Conservation (phyloP, 345 rosid species). For the Citrus sinensis region DVS_A1.0 CM039164.1:28216501-28217000, state of each 20-base stretch:
- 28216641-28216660: slow-evolving; percentile 85
- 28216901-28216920: slow-evolving; percentile 94
- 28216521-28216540: slow-evolving; percentile 90
- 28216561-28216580: slow-evolving; percentile 98
- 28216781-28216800: slow-evolving; percentile 88
- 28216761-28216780: slow-evolving; percentile 81
- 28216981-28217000: slow-evolving; percentile 99
- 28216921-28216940: slow-evolving; percentile 84
- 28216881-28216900: slow-evolving; percentile 94
- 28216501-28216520: slow-evolving; percentile 98
- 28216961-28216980: slow-evolving; percentile 97
- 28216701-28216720: slow-evolving; percentile 86
- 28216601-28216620: slow-evolving; percentile 96
- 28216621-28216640: slow-evolving; percentile 76
- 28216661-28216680: slow-evolving; percentile 98
- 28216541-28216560: slow-evolving; percentile 97
- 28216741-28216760: slow-evolving; percentile 90
- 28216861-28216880: slow-evolving; percentile 98
- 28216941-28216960: slow-evolving; percentile 96
- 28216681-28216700: slow-evolving; percentile 99
- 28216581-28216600: slow-evolving; percentile 98
- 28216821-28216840: slow-evolving; percentile 97
- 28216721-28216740: slow-evolving; percentile 97
- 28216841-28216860: slow-evolving; percentile 96
- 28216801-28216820: slow-evolving; percentile 91